Percentiles rank a stretch among this genome's conserved stretches.
Evolutionary conservation across 108 stramenopile species (phyloP).

Genomic region (Epipyxis sp.): DNA sequence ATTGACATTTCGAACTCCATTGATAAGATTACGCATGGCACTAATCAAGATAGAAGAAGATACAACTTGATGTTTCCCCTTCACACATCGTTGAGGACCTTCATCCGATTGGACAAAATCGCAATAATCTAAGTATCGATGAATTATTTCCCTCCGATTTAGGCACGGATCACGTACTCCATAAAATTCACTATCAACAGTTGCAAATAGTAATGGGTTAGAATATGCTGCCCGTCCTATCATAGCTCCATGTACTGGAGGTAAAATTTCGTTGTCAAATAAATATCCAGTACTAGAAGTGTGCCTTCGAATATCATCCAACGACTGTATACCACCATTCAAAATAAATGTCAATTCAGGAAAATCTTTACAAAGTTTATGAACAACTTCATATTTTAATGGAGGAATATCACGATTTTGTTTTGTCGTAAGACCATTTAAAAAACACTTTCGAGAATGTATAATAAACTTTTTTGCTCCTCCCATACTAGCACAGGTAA

Average conservation of each 20-base stretch:
- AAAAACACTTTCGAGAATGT: conserved; percentile 92
- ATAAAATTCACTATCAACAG: background rate
- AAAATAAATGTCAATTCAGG: conserved; percentile 35
- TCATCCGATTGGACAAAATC: background rate
- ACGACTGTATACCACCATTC: conserved; percentile 8
- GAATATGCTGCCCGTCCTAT: background rate
- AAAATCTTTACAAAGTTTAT: conserved; percentile 13
- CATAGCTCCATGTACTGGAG: background rate
- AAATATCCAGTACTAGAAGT: background rate
- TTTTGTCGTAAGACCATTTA: conserved; percentile 80
- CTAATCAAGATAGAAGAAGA: background rate
- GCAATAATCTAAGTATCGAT: background rate
- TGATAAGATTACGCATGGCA: conserved; percentile 23
- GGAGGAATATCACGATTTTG: conserved; percentile 50
- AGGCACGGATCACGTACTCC: conserved; percentile 2
- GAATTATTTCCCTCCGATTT: background rate
- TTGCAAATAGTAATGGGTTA: background rate
- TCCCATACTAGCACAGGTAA: conserved; percentile 71
- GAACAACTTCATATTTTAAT: conserved; percentile 3
- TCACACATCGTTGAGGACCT: background rate
- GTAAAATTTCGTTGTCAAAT: background rate
- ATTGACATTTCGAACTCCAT: background rate
- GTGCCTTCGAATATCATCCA: background rate
- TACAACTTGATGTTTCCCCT: background rate
- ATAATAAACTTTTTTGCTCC: conserved; percentile 84